Evolutionary conservation across 2,329 filamentous ascomycete species (phyloP), one percentile per base, ranked within the genome.

Genomic region (Epichloe hybrida): DNA sequence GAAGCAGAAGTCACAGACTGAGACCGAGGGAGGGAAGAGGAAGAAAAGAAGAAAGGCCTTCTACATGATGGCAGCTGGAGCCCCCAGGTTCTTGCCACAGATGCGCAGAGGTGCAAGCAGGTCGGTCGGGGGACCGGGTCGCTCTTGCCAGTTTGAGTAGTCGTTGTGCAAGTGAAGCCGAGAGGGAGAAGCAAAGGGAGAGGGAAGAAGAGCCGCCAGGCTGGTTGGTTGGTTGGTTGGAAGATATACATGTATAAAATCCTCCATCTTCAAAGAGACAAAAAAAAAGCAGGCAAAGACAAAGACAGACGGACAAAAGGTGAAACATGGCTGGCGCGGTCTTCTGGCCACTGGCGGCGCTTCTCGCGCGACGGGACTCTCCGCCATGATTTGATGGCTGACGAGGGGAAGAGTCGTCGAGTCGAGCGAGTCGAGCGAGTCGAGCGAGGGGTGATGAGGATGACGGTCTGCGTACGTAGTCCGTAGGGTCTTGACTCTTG

Each of bases 261-360:
- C 27, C 4, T 11, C 3, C 27, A 31, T 11, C 8, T 31, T 31
- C 8, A 31, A 9, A 11, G 27, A 31, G 27, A 9, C 27, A 9
- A 31, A 31, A 31, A 9, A 17, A 17, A 17, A 17, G 2, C 7
- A 27, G 27, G 1, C 8, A 9, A 27, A 27, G 27, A 31, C 27
- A 9, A 31, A 31, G 27, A n/a, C n/a, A n/a, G n/a, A 17, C 17
- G 17, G 27, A 31, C 3, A 34, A 20, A 41, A 40, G 46, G 40
- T 52, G 46, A 52, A 49, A 52, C 40, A 49, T 34, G 40, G 35
- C 46, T 49, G 17, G 17, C 17, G 17, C 17, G 17, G 17, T 17
- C 17, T 2, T 17, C 17, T 17, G 17, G 17, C 17, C 17, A 17
- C 1, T 17, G 17, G 17, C 17, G 17, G 17, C 17, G 17, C 17